Percentiles rank a stretch among this genome's conserved stretches.
Evolutionary conservation across 139 green algal species (phyloP).

Genomic region (Desmodesmus armatus): DNA sequence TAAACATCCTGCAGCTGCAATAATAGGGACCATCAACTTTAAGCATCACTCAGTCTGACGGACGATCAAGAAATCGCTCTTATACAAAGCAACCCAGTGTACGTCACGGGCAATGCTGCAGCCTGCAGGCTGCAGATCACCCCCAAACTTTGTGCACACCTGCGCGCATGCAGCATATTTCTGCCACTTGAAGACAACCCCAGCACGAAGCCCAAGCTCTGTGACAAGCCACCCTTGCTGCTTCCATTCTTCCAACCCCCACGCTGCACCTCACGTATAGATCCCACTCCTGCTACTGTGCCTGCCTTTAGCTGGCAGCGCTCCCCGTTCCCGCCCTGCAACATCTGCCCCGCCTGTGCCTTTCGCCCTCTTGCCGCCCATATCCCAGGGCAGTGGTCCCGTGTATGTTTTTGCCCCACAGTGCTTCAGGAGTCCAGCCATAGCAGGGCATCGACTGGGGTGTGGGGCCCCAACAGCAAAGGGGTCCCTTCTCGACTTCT

Average conservation of each 20-base stretch:
- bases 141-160: neutral
- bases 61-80: neutral
- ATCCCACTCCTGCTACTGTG: conserved; percentile 31
- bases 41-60: neutral
- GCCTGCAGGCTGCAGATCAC: neutral
- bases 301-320: neutral
- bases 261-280: conserved; percentile 22
- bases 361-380: neutral
- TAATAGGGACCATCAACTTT: too few relatives aligned
- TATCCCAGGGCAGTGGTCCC: conserved; percentile 53
- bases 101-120: neutral
- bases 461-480: conserved; percentile 75
- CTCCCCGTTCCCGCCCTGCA: neutral
- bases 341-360: neutral
- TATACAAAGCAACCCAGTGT: neutral
- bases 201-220: neutral
- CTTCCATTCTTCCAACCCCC: neutral
- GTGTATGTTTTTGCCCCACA: conserved; percentile 55
- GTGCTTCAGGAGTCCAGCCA: conserved; percentile 65
- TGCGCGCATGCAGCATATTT: neutral
- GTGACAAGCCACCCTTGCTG: neutral
- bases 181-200: neutral
- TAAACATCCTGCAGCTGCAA: neutral
- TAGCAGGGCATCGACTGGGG: conserved; percentile 71
- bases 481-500: conserved; percentile 72